Evolutionary conservation across 106 monocot genomes (phyloP).

Genomic region (Chionographis japonica): DNA sequence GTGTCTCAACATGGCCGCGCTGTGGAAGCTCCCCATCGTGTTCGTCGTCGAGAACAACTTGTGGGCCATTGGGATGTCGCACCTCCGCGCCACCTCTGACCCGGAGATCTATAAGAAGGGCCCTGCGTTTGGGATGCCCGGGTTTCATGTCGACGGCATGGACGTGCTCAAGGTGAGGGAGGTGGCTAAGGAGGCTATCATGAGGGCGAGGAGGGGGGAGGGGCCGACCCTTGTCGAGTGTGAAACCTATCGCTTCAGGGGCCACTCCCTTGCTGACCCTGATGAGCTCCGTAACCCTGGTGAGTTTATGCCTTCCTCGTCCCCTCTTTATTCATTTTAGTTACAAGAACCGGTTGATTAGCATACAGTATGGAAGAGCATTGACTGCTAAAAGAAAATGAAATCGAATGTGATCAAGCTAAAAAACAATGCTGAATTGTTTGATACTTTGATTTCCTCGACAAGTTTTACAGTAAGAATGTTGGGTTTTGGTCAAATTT

Average conservation of each 20-base stretch:
- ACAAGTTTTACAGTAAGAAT: too few relatives aligned
- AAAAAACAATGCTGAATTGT: too few relatives aligned
- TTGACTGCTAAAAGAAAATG: too few relatives aligned
- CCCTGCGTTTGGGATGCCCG: slow-evolving; percentile 85
- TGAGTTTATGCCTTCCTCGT: slow-evolving; percentile 17
- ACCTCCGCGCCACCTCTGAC: slow-evolving; percentile 79
- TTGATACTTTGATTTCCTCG: too few relatives aligned
- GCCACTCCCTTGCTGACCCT: slow-evolving; percentile 89
- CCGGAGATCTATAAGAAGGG: slow-evolving; percentile 98
- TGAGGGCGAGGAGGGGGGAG: slow-evolving; percentile 88
- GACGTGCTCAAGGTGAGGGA: slow-evolving; percentile 94
- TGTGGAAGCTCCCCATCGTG: slow-evolving; percentile 99
- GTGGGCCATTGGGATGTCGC: slow-evolving; percentile 97
- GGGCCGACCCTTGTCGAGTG: slow-evolving; percentile 92
- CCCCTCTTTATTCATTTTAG: neutral
- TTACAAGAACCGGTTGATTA: neutral
- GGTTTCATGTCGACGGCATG: slow-evolving; percentile 95
- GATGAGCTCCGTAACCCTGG: slow-evolving; percentile 88
- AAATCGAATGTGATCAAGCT: too few relatives aligned
- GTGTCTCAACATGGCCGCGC: slow-evolving; percentile 94
- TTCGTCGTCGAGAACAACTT: slow-evolving; percentile 98
- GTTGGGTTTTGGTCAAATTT: too few relatives aligned
- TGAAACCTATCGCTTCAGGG: slow-evolving; percentile 83
- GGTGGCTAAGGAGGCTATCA: slow-evolving; percentile 83
- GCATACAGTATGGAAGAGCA: too few relatives aligned